These are phyloP conservation scores for Mycotypha africana DNA, from an alignment of 371 early-diverging fungal species.

Conservation along the genomic window DNA sequence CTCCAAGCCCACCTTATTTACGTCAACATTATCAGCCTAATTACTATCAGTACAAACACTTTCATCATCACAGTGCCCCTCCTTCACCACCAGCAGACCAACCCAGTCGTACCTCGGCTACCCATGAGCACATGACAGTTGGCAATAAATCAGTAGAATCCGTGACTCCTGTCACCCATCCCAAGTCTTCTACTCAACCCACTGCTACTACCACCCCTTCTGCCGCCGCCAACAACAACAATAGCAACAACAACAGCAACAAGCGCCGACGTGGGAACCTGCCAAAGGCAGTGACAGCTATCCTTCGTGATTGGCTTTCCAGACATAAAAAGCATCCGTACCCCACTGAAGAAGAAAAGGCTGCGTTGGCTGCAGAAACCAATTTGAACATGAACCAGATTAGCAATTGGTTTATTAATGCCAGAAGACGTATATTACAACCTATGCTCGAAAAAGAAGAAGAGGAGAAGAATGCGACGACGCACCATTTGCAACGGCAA, in stretches of 20 bases:
- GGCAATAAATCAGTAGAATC: too few species aligned
- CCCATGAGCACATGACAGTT: conserved; percentile 9
- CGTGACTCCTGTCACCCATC: too few species aligned
- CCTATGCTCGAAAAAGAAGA: conserved; percentile 38
- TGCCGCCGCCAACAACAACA: too few species aligned
- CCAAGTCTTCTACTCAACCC: too few species aligned
- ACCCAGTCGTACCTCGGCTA: too few species aligned
- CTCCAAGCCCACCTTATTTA: too few species aligned
- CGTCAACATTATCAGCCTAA: too few species aligned
- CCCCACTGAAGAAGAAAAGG: conserved; percentile 78
- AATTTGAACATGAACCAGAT: conserved; percentile 69
- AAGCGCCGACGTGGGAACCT: conserved; percentile 57
- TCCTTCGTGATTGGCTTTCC: conserved; percentile 69
- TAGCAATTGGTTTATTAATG: conserved; percentile 88
- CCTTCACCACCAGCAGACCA: too few species aligned
- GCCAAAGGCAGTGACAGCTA: conserved; percentile 57
- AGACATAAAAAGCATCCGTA: conserved; percentile 76
- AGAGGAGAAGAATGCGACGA: conserved; percentile 15
- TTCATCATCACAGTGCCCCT: too few species aligned
- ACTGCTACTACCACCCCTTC: too few species aligned
- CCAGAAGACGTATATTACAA: conserved; percentile 62
- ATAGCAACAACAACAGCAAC: conserved; percentile 5
- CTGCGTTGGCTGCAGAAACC: conserved; percentile 52
- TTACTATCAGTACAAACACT: too few species aligned
- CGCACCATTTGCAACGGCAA: too few species aligned